phyloP scores from a whole-genome alignment of 2,329 filamentous ascomycete genomes.

The Fusarium sp. region DNA sequence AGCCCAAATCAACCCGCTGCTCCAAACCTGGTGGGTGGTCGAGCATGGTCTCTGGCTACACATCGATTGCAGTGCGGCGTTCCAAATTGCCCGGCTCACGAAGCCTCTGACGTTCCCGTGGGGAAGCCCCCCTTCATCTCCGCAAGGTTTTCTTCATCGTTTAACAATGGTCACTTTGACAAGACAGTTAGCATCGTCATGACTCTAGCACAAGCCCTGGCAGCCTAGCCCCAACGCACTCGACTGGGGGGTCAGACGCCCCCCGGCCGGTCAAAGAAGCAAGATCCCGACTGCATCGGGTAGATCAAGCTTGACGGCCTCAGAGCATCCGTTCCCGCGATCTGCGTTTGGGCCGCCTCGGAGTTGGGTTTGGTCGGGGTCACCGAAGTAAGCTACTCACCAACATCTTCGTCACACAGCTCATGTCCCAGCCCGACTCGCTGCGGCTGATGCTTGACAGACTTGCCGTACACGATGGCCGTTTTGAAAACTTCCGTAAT shows the following conservation, averaged over 20 bases:
- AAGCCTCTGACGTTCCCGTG: conserved; percentile 36
- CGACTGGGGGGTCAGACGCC: conserved; percentile 22
- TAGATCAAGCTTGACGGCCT: conserved; percentile 32
- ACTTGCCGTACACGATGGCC: conserved; percentile 96
- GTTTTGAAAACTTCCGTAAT: conserved; percentile 96
- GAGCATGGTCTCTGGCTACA: conserved; percentile 29
- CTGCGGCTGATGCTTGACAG: conserved; percentile 98
- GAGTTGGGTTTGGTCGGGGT: conserved; percentile 16
- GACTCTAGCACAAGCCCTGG: conserved; percentile 25
- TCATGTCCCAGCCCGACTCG: conserved; percentile 92
- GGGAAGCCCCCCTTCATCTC: conserved; percentile 38
- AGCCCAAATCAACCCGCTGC: conserved; percentile 14
- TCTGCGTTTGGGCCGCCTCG: conserved; percentile 20
- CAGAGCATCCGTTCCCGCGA: conserved; percentile 19
- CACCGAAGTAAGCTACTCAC: conserved; percentile 63
- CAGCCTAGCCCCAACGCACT: conserved; percentile 18
- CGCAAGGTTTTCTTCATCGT: conserved; percentile 66
- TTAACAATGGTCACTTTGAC: conserved; percentile 69
- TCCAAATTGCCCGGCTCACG: conserved; percentile 31
- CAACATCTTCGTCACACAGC: conserved; percentile 96
- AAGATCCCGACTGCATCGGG: conserved; percentile 39
- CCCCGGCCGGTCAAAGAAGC: conserved; percentile 28
- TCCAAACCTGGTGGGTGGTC: conserved; percentile 31
- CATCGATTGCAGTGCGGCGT: conserved; percentile 35
- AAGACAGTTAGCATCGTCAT: conserved; percentile 41